Evolutionary conservation across 768 basidiomycete species (phyloP).

Genomic region (Postia placenta): DNA sequence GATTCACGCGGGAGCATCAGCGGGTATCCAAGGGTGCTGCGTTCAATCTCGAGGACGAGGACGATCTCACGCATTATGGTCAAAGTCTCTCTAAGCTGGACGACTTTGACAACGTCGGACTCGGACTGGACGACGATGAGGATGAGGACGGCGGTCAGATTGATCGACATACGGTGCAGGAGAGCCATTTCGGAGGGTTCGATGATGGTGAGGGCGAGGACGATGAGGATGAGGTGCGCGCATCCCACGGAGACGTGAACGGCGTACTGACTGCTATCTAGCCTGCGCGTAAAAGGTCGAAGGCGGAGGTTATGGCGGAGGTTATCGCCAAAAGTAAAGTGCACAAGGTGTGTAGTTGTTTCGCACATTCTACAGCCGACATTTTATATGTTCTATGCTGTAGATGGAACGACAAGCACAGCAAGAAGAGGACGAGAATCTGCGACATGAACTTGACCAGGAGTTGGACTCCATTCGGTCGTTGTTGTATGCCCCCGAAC

Average conservation of each 20-base stretch:
- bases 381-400: not conserved
- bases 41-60: constrained; percentile 91
- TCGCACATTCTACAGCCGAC: not conserved
- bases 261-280: constrained; percentile 22
- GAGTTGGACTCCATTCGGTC: constrained; percentile 78
- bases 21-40: constrained; percentile 63
- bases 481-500: constrained; percentile 55
- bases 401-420: constrained; percentile 87
- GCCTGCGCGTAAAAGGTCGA: constrained; percentile 83
- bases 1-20: constrained; percentile 89
- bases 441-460: constrained; percentile 84
- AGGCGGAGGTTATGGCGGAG: constrained; percentile 96
- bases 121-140: constrained; percentile 54
- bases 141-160: constrained; percentile 60
- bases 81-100: constrained; percentile 57
- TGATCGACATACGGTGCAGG: constrained; percentile 57
- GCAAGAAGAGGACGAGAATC: constrained; percentile 76
- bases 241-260: not conserved
- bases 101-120: constrained; percentile 60
- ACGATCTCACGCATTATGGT: constrained; percentile 88
- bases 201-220: constrained; percentile 58
- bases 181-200: constrained; percentile 84
- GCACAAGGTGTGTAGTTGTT: constrained; percentile 62
- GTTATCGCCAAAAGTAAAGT: constrained; percentile 96
- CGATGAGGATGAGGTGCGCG: constrained; percentile 41